Percentiles rank a stretch among this genome's conserved stretches.
Conservation (phyloP, 106 monocot genomes). For the Dendrobium chrysotoxum region DNA sequence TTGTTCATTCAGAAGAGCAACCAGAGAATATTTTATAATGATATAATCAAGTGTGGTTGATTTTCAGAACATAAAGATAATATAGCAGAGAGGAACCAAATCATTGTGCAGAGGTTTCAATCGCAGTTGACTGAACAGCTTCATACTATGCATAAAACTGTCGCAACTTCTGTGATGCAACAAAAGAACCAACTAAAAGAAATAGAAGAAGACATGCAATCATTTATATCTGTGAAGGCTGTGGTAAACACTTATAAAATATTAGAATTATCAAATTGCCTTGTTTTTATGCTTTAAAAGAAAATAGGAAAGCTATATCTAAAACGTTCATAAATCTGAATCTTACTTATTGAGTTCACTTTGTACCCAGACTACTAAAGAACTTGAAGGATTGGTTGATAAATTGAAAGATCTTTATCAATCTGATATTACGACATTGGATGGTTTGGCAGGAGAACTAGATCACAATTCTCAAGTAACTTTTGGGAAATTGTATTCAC, state of each 20-base stretch:
- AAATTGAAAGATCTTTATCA: constrained; percentile 42
- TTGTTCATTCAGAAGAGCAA: neutral
- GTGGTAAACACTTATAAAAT: constrained; percentile 23
- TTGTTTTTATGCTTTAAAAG: neutral
- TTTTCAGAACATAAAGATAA: constrained; percentile 64
- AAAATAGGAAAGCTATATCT: neutral
- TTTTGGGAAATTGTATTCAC: constrained; percentile 45
- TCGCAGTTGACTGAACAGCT: constrained; percentile 47
- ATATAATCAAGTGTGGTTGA: neutral
- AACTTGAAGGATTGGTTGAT: constrained; percentile 33
- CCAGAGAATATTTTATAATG: neutral
- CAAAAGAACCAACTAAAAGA: constrained; percentile 68
- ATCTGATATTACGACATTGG: constrained; percentile 35
- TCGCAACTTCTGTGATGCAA: constrained; percentile 46
- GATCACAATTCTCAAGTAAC: constrained; percentile 34
- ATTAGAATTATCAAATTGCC: neutral
- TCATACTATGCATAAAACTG: constrained; percentile 38
- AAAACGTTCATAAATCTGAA: neutral
- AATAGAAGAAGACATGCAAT: constrained; percentile 57
- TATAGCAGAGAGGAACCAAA: constrained; percentile 50
- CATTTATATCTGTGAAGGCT: constrained; percentile 48
- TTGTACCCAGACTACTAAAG: constrained; percentile 42
- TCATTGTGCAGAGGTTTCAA: constrained; percentile 37
- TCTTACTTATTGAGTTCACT: constrained; percentile 4
- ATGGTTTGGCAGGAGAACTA: constrained; percentile 48